Evolutionary conservation across 2,329 filamentous ascomycete genomes (phyloP), one percentile per base, ranked within the genome.

Genomic region (Colletotrichum eremochloae): DNA sequence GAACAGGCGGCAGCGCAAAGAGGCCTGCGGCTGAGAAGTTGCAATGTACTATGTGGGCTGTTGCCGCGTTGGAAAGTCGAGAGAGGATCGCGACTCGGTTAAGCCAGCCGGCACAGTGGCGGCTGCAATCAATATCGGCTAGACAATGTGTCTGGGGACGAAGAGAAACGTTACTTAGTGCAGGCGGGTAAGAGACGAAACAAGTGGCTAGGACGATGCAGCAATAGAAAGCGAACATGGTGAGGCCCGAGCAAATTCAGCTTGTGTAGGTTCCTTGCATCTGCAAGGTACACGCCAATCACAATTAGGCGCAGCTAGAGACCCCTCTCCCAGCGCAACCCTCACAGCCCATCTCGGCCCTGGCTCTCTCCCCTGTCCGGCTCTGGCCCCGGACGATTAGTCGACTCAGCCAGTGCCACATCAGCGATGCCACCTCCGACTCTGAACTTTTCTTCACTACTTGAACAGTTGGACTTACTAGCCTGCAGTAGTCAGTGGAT

Each of bases 341-440:
- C 33, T 73, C 71, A 56, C 61, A 66, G 67, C 61, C 67, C 52
- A 29, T 58, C 50, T 15, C 24, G n/a, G 14, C 50, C 63, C 55
- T 40, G 36, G 36, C 36, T 57, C 42, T 44, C 33, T 24, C 7
- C 71, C 67, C 33, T 65, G 62, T 31, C 67, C 74, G 69, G 68
- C 68, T 74, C 63, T 73, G 63, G 68, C 73, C 74, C 72, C 68
- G 72, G 74, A 67, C 63, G 74, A 75, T 75, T 68, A 75, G 67
- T 52, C 57, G 58, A 68, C 60, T 58, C 65, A 60, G 58, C 66
- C 70, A 70, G 61, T 70, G 55, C 66, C 66, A 72, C 70, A 69
- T 70, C 70, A 63, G 31, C 60, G 36, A 58, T 58, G 46, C 48
- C 61, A 64, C 8, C 24, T 56, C 50, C 29, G 5, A 63, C n/a